A percentile compares a stretch with the other conserved stretches of the same genome.
Evolutionary conservation across 2,329 filamentous ascomycete genomes (phyloP).

Genomic region (Beauveria sp.): DNA sequence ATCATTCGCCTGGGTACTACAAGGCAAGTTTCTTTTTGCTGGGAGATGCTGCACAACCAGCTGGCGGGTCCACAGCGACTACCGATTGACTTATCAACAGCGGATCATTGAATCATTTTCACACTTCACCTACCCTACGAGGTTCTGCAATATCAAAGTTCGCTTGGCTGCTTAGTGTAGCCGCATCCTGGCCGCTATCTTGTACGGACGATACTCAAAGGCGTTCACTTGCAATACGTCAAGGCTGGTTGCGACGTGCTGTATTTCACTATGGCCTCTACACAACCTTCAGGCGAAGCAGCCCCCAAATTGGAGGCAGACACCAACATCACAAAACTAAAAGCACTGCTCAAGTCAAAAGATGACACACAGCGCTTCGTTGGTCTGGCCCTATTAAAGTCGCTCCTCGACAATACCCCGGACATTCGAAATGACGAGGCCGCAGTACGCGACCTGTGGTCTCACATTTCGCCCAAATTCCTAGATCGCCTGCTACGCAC

Average conservation of each 20-base stretch:
- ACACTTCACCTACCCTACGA: no score
- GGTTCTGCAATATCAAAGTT: no score
- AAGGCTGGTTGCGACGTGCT: background rate
- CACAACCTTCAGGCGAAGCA: background rate
- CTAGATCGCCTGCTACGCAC: conserved; percentile 55
- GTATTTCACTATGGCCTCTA: background rate
- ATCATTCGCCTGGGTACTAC: no score
- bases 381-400: conserved; percentile 57
- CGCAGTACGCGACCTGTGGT: conserved; percentile 46
- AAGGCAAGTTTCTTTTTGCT: no score
- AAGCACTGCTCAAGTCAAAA: conserved; percentile 47
- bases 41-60: no score
- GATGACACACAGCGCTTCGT: conserved; percentile 64
- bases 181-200: no score
- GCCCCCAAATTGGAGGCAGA: background rate
- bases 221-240: no score
- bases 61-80: no score
- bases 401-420: conserved; percentile 54
- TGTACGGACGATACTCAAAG: no score
- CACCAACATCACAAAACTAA: conserved; percentile 38
- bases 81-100: no score
- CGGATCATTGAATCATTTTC: no score
- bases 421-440: conserved; percentile 41
- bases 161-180: no score
- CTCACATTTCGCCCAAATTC: conserved; percentile 53